Evolutionary conservation across 805 yeast genomes (phyloP), one percentile per base, ranked within the genome.

Genomic region (Jamesozyma piceae): DNA sequence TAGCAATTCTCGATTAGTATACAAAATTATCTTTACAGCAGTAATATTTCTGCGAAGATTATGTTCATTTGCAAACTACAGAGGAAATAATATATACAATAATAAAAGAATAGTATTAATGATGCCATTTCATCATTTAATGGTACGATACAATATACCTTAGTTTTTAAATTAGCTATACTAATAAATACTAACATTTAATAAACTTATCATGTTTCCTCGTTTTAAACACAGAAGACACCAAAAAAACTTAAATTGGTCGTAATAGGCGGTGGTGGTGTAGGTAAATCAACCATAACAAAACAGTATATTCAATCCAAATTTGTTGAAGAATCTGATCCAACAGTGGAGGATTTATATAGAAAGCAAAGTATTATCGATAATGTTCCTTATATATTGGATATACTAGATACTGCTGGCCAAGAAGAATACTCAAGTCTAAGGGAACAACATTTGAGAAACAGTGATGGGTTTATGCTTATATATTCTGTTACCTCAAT

Each of bases 181-280:
- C n/a, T n/a, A n/a, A n/a, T n/a, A n/a, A n/a, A n/a, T n/a, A n/a
- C n/a, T n/a, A n/a, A n/a, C n/a, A n/a, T n/a, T n/a, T n/a, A n/a
- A n/a, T n/a, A n/a, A n/a, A n/a, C n/a, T n/a, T n/a, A n/a, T n/a
- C n/a, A n/a, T n/a, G n/a, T n/a, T n/a, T n/a, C n/a, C n/a, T n/a
- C n/a, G n/a, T n/a, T n/a, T n/a, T n/a, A n/a, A n/a, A n/a, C n/a
- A n/a, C n/a, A 24, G 28, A 24, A 6, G 27, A 9, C 10, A 4
- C 38, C 74, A 44, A 74, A 80, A 63, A 95, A 87, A 64, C 89
- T 80, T 63, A 86, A 92, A 60, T 67, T 90, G 46, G 97, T 90
- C 5, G 96, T 90, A 38, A 95, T 89, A 46, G 97, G 97, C 41
- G 96, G 96, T 31, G 97, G 97, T 57, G 96, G 95, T 65, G 97